Conservation (phyloP, 352 stramenopile species). For the Phytophthora podocarpi region DNA sequence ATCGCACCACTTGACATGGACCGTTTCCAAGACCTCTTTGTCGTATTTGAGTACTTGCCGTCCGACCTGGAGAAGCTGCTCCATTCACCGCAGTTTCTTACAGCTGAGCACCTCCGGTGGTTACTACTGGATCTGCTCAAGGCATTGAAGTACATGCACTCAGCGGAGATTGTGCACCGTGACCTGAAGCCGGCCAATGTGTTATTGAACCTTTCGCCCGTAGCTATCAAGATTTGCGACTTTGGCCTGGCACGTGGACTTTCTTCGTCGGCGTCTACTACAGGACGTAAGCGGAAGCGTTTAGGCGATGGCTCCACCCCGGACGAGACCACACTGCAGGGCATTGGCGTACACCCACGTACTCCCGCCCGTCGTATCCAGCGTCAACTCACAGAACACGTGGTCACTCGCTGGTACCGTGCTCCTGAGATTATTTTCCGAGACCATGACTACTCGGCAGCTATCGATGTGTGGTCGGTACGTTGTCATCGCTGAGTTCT, state of each 20-base stretch:
- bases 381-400: constrained; percentile 94
- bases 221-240: constrained; percentile 89
- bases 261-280: constrained; percentile 63
- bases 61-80: constrained; percentile 87
- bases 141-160: constrained; percentile 91
- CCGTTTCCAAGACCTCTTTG: constrained; percentile 82
- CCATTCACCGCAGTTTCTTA: constrained; percentile 86
- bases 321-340: constrained; percentile 67
- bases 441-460: constrained; percentile 87
- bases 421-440: constrained; percentile 95
- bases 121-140: constrained; percentile 87
- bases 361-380: constrained; percentile 82
- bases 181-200: constrained; percentile 91
- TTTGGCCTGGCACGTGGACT: constrained; percentile 81
- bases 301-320: constrained; percentile 46
- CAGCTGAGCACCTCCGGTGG: constrained; percentile 83
- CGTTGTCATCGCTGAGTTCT: constrained; percentile 23
- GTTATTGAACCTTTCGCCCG: constrained; percentile 83
- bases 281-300: constrained; percentile 70
- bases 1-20: constrained; percentile 77
- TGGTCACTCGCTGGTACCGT: constrained; percentile 96
- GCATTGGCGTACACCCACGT: constrained; percentile 70
- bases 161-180: constrained; percentile 87
- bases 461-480: constrained; percentile 91
- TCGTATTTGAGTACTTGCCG: constrained; percentile 87